These are phyloP conservation scores for Annona cherimola DNA, from an alignment of 164 flowering plant species.

Conservation along the genomic window DNA sequence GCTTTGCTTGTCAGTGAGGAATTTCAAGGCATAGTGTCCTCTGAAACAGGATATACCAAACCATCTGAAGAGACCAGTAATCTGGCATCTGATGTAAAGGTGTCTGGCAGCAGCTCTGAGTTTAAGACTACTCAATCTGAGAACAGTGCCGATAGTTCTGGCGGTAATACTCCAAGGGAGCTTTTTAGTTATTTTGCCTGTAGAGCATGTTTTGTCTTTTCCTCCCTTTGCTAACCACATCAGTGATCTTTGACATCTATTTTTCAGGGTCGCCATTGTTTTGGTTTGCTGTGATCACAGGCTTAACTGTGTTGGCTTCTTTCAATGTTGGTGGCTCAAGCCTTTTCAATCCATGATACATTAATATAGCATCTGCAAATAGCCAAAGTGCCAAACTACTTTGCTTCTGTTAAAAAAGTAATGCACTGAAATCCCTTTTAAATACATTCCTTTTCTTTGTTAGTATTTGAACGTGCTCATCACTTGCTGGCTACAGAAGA, in stretches of 20 bases:
- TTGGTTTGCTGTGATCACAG: conserved; percentile 75
- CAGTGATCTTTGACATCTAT: not conserved
- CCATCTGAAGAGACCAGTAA: conserved; percentile 25
- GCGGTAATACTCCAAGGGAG: conserved; percentile 24
- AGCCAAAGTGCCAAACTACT: not conserved
- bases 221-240: not conserved
- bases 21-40: conserved; percentile 86
- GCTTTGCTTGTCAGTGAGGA: conserved; percentile 93
- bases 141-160: conserved; percentile 27
- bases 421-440: too few relatives aligned
- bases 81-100: conserved; percentile 20
- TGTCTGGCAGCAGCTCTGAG: conserved; percentile 17
- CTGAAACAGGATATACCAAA: conserved; percentile 55
- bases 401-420: not conserved
- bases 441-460: too few relatives aligned
- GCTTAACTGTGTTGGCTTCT: conserved; percentile 58
- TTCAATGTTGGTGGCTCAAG: conserved; percentile 59
- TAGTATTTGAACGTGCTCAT: too few relatives aligned
- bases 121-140: conserved; percentile 26
- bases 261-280: conserved; percentile 55
- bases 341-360: conserved; percentile 74
- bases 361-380: conserved; percentile 2
- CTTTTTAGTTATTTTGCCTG: not conserved
- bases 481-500: too few relatives aligned
- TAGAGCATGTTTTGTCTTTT: not conserved